phyloP scores from a whole-genome alignment of 306 rosid genomes.

The Psophocarpus tetragonolobus region DNA sequence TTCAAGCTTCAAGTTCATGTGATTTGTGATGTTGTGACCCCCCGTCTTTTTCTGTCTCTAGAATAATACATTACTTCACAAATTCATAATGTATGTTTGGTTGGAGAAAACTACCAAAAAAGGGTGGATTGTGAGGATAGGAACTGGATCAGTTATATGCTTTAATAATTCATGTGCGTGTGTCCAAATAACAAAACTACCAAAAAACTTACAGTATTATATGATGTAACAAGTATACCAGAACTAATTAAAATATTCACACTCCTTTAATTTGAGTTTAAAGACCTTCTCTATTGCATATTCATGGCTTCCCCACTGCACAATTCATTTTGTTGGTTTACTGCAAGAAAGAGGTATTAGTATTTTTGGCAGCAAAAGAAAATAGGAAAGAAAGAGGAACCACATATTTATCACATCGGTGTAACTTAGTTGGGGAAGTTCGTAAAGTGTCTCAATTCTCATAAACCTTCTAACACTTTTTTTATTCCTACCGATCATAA shows the following conservation, averaged over 20 bases:
- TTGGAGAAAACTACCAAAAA: conserved; percentile 17
- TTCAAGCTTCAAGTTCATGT: neutral
- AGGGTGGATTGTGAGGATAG: conserved; percentile 3
- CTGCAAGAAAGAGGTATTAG: conserved; percentile 12
- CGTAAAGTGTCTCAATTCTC: too few relatives aligned
- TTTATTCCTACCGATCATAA: too few relatives aligned
- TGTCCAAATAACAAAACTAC: too few relatives aligned
- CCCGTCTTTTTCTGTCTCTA: neutral
- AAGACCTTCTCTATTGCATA: conserved; percentile 35
- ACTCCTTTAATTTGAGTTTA: conserved; percentile 20
- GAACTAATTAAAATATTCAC: conserved; percentile 36
- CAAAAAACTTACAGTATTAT: too few relatives aligned
- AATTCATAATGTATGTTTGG: conserved; percentile 24
- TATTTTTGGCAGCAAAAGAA: conserved; percentile 10
- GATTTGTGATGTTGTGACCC: conserved; percentile 8
- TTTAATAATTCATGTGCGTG: conserved; percentile 28
- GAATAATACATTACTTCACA: neutral
- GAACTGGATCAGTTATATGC: conserved; percentile 18
- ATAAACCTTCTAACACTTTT: too few relatives aligned
- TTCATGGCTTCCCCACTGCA: conserved; percentile 15
- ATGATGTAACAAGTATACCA: conserved; percentile 32
- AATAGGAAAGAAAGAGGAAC: conserved; percentile 3
- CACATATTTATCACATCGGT: conserved; percentile 17
- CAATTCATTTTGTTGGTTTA: conserved; percentile 28
- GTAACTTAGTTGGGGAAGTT: too few relatives aligned